Evolutionary conservation across 2,329 filamentous ascomycete species (phyloP), one percentile per base, ranked within the genome.

Genomic region (Dryadomyces sulphureus): DNA sequence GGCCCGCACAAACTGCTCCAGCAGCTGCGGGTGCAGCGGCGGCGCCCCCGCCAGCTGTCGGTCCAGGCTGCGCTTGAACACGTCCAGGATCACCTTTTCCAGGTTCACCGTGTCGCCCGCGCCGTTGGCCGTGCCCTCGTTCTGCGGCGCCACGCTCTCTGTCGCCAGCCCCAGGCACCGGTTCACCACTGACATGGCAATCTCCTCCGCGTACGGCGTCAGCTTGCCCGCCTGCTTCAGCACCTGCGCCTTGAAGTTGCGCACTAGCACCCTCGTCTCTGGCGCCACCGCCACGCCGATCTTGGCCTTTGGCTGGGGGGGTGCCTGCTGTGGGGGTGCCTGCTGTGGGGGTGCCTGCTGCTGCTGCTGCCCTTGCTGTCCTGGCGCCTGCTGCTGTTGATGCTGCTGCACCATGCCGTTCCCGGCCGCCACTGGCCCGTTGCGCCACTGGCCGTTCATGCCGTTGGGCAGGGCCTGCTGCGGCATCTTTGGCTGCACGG

Each of bases 131-230:
- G 17, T 3, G 19, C n/a, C 7, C 19, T 21, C 38, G 11, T 6
- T 24, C 22, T 32, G 20, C 0, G 65, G 66, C 7, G 63, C 61
- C 38, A 55, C 52, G 49, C 52, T 56, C 41, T 62, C 60, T 21
- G 61, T 62, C 49, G 70, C 65, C 41, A 75, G 62, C 0, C 69
- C 69, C 9, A 73, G 57, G 39, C 65, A 68, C 22, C 69, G 68
- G 50, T 72, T 73, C 50, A 74, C 59, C 12, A 70, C 70, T 7
- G 69, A 72, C 63, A 72, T 70, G 49, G 72, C 67, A 21, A 72
- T 65, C 21, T 64, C 66, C 47, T 71, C 65, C 12, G 62, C 61
- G 14, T 62, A 60, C 1, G 65, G 63, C 50, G 64, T 66, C 43
- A 53, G 43, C 44, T 38, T 22, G 30, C 61, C 61, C 38, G 73